phyloP scores from a whole-genome alignment of 257 asterid genomes.

The Osmanthus fragrans region DNA sequence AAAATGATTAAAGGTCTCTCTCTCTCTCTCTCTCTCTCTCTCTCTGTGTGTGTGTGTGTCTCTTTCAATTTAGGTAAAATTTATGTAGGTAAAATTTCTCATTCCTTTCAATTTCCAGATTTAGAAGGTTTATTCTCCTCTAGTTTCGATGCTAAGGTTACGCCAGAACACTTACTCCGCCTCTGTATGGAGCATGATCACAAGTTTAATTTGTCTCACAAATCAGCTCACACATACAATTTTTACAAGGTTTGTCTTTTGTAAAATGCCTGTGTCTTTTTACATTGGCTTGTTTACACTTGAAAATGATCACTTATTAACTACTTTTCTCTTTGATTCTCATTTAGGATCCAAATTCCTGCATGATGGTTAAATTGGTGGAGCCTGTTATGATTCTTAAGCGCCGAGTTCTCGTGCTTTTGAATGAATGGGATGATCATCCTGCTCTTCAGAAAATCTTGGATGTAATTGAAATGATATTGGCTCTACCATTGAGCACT shows the following conservation, averaged over 20 bases:
- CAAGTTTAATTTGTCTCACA: conserved; percentile 40
- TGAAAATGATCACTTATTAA: background rate
- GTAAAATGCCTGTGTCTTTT: background rate
- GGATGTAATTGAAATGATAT: conserved; percentile 74
- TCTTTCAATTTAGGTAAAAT: too few relatives aligned
- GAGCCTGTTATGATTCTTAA: conserved; percentile 66
- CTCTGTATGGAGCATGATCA: conserved; percentile 80
- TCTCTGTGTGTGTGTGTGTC: too few relatives aligned
- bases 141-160: conserved; percentile 67
- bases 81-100: conserved; percentile 2
- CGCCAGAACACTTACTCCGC: conserved; percentile 83
- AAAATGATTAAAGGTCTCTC: conserved; percentile 47
- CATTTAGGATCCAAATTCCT: conserved; percentile 64
- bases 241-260: conserved; percentile 62
- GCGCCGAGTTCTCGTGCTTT: conserved; percentile 42
- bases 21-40: too few relatives aligned
- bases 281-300: background rate
- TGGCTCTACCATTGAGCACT: conserved; percentile 75
- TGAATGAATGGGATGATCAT: conserved; percentile 70
- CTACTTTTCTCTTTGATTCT: conserved; percentile 16
- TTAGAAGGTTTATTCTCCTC: conserved; percentile 62
- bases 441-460: conserved; percentile 66
- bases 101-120: conserved; percentile 32
- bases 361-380: conserved; percentile 74
- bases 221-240: conserved; percentile 53